Conservation (phyloP, 2,329 filamentous ascomycete genomes). For the Penicillium fuscoglaucum region DNA sequence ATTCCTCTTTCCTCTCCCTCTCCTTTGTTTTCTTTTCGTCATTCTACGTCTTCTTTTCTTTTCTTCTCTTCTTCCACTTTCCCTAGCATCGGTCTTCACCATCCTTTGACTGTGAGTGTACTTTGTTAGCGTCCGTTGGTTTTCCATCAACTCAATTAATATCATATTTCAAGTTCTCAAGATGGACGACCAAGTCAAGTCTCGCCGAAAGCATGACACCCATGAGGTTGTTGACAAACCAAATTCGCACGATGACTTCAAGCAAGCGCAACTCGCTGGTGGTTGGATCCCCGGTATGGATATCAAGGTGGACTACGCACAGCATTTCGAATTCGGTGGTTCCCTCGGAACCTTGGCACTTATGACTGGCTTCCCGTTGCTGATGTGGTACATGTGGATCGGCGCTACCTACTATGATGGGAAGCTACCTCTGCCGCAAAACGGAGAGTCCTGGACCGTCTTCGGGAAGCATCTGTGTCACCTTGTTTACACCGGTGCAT, state of each 20-base stretch:
- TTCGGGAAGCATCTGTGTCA: constrained; percentile 70
- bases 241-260: constrained; percentile 9
- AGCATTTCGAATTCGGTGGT: constrained; percentile 77
- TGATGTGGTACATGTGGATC: constrained; percentile 99
- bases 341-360: constrained; percentile 71
- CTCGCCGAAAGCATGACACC: neutral
- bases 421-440: constrained; percentile 66
- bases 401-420: constrained; percentile 90
- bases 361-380: constrained; percentile 83
- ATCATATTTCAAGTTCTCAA: neutral
- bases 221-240: neutral
- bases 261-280: constrained; percentile 21
- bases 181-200: neutral
- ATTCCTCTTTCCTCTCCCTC: neutral
- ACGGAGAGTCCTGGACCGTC: constrained; percentile 64
- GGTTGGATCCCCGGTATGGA: constrained; percentile 28
- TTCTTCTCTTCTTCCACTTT: neutral
- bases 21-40: too few species aligned
- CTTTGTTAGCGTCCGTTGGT: neutral
- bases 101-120: neutral
- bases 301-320: constrained; percentile 25
- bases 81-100: neutral
- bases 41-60: neutral
- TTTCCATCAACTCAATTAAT: neutral
- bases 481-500: constrained; percentile 78